Percentiles rank a stretch among this genome's conserved stretches.
Evolutionary conservation across 805 yeast genomes (phyloP).

Genomic region (Starmerella tilneyi): DNA sequence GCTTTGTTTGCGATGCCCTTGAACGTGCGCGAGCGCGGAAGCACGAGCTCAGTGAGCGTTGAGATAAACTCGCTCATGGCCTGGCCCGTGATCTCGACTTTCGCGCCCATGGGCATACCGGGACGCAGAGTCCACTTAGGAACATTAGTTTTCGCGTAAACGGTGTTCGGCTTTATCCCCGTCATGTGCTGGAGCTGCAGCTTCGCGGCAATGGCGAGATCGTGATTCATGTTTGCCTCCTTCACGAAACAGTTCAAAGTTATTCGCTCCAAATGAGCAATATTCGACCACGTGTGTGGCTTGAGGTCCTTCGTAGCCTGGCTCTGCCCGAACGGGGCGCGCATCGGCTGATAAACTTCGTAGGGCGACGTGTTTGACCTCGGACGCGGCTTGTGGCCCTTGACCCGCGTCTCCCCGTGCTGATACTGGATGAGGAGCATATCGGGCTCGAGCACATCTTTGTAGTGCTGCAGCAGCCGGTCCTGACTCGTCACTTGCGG

Average conservation of each 20-base stretch:
- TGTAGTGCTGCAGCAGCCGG: slow-evolving; percentile 65
- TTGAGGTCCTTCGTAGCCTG: slow-evolving; percentile 65
- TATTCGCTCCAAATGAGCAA: slow-evolving; percentile 63
- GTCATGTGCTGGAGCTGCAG: slow-evolving; percentile 86
- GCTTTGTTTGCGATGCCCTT: slow-evolving; percentile 61
- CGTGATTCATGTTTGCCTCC: slow-evolving; percentile 48
- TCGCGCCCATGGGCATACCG: slow-evolving; percentile 88
- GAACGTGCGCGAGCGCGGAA: slow-evolving; percentile 86
- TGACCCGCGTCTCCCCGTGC: slow-evolving; percentile 39
- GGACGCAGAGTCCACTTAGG: slow-evolving; percentile 78
- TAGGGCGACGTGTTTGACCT: slow-evolving; percentile 88
- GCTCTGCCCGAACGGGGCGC: slow-evolving; percentile 64
- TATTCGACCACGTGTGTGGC: slow-evolving; percentile 54
- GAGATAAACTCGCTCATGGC: slow-evolving; percentile 76
- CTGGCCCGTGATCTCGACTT: slow-evolving; percentile 62
- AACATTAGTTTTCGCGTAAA: slow-evolving; percentile 68
- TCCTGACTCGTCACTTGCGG: slow-evolving; percentile 73
- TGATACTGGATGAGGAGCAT: slow-evolving; percentile 64
- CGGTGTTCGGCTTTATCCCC: slow-evolving; percentile 68
- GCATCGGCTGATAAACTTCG: slow-evolving; percentile 69
- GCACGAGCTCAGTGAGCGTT: slow-evolving; percentile 81
- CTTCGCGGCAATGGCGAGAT: slow-evolving; percentile 64
- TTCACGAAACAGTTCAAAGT: slow-evolving; percentile 67
- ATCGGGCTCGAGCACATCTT: slow-evolving; percentile 65
- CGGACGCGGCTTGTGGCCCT: slow-evolving; percentile 62